Evolutionary conservation across 1,139 yeast genomes (phyloP).

Genomic region (Magnusiomyces tetraspermus): DNA sequence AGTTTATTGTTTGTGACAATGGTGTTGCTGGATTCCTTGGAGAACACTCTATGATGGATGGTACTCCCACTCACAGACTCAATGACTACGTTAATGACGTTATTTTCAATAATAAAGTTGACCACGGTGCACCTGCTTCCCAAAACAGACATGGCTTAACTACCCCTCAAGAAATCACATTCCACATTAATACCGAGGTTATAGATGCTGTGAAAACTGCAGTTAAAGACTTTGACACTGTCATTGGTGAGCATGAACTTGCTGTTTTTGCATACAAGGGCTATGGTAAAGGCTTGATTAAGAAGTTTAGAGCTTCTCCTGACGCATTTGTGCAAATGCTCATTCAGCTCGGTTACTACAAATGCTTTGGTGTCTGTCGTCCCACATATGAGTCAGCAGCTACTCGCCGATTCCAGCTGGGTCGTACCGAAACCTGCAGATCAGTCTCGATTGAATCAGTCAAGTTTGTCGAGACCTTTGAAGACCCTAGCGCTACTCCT

Average conservation of each 20-base stretch:
- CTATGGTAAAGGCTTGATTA: conserved; percentile 54
- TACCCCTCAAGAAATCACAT: conserved; percentile 36
- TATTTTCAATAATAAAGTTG: conserved; percentile 40
- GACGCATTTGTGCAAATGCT: conserved; percentile 75
- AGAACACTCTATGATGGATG: conserved; percentile 98
- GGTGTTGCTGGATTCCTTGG: conserved; percentile 91
- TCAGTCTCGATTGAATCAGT: conserved; percentile 68
- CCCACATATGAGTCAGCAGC: conserved; percentile 97
- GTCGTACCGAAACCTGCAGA: conserved; percentile 96
- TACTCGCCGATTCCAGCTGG: conserved; percentile 77
- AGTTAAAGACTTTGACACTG: conserved; percentile 44
- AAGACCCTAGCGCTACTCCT: conserved; percentile 43
- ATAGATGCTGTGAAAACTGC: conserved; percentile 48
- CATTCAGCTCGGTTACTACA: conserved; percentile 73
- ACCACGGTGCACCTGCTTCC: conserved; percentile 26
- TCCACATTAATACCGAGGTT: conserved; percentile 40
- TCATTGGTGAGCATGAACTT: conserved; percentile 36
- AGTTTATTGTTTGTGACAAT: conserved; percentile 71
- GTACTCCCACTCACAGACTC: conserved; percentile 86
- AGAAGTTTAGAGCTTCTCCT: conserved; percentile 66
- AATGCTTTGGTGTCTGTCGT: conserved; percentile 67
- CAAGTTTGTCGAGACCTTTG: conserved; percentile 69
- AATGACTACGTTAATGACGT: conserved; percentile 65
- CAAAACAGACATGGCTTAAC: conserved; percentile 21
- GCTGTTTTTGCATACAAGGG: conserved; percentile 35